phyloP scores from a whole-genome alignment of 2,329 filamentous ascomycete genomes.

The Claviceps maximensis region DNA sequence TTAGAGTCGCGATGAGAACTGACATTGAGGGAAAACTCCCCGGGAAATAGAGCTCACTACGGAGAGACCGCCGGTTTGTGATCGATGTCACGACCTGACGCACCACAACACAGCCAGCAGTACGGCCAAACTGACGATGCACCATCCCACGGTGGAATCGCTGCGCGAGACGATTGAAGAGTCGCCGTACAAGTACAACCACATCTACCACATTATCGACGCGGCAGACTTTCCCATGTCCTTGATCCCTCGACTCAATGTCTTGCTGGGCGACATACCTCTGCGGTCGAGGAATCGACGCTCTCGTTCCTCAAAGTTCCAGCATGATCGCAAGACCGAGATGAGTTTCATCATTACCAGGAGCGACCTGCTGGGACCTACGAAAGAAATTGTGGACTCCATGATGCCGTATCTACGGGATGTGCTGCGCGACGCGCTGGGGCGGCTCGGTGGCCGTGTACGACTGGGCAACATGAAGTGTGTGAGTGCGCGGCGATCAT shows the following conservation, averaged over 20 bases:
- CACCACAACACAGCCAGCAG: constrained; percentile 54
- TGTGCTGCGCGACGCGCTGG: constrained; percentile 64
- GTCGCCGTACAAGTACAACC: constrained; percentile 80
- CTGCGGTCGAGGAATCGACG: constrained; percentile 72
- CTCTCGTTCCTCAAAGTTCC: constrained; percentile 52
- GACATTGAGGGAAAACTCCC: background rate
- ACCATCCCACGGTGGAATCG: constrained; percentile 68
- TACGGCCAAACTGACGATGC: constrained; percentile 43
- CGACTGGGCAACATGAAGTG: constrained; percentile 78
- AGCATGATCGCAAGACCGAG: constrained; percentile 55
- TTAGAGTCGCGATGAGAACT: background rate
- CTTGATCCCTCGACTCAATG: constrained; percentile 62
- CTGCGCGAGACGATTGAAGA: constrained; percentile 76
- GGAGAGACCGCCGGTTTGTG: constrained; percentile 52
- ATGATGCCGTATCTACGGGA: constrained; percentile 77
- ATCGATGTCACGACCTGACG: constrained; percentile 71
- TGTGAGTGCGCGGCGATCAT: constrained; percentile 72
- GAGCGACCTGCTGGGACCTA: constrained; percentile 72
- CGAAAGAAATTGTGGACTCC: constrained; percentile 68
- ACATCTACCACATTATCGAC: constrained; percentile 90
- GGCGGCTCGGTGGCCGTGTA: constrained; percentile 51
- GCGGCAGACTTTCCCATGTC: constrained; percentile 97
- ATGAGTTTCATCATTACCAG: constrained; percentile 87
- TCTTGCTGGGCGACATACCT: constrained; percentile 56
- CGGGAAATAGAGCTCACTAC: background rate